Percentiles rank a stretch among this genome's conserved stretches.
Evolutionary conservation across 202 grass and related monocot genomes (phyloP).

Genomic region (Panicum hallii): DNA sequence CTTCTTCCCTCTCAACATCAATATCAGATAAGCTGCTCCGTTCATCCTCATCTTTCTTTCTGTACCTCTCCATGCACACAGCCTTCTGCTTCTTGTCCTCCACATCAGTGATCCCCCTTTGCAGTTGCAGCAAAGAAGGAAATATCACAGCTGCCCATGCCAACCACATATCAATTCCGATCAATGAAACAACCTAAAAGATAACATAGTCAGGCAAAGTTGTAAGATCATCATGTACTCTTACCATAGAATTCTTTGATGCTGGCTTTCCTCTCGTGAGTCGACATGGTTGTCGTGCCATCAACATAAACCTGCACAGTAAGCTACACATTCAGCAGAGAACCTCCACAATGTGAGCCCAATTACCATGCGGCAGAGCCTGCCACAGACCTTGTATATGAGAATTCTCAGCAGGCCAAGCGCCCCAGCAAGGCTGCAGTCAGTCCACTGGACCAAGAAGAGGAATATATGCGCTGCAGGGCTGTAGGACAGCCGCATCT

Average conservation of each 20-base stretch:
- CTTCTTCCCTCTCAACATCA: constrained; percentile 86
- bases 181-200: constrained; percentile 23
- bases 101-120: constrained; percentile 81
- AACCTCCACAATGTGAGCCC: background rate
- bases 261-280: constrained; percentile 85
- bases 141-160: constrained; percentile 80
- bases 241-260: constrained; percentile 93
- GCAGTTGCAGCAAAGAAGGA: constrained; percentile 89
- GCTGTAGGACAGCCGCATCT: constrained; percentile 85
- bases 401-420: constrained; percentile 84
- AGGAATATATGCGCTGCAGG: constrained; percentile 89
- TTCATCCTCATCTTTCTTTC: constrained; percentile 62
- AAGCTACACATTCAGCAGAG: constrained; percentile 15
- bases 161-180: constrained; percentile 15
- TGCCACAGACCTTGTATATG: constrained; percentile 74
- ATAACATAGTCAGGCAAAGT: constrained; percentile 7
- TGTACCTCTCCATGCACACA: constrained; percentile 72
- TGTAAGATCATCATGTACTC: constrained; percentile 2
- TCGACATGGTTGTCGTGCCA: constrained; percentile 82
- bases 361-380: background rate
- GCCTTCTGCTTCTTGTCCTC: constrained; percentile 85
- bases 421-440: constrained; percentile 84
- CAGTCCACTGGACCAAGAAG: constrained; percentile 92
- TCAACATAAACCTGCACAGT: constrained; percentile 83
- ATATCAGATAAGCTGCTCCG: constrained; percentile 56